A percentile compares a stretch with the other conserved stretches of the same genome.
Evolutionary conservation across 208 protist species (phyloP).

Genomic region (Trichomonas gallinae): DNA sequence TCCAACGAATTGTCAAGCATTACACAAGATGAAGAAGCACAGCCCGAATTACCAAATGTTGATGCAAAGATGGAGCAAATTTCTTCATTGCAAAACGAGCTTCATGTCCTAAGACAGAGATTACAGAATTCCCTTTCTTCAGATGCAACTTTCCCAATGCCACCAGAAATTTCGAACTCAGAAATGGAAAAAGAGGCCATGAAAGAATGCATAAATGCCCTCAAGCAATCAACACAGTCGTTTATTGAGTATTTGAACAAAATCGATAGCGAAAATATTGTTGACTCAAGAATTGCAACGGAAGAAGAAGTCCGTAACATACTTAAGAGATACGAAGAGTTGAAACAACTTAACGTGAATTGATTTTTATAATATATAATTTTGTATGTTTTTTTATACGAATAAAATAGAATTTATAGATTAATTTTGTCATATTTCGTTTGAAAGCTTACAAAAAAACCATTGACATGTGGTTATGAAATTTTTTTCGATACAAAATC

Average conservation of each 20-base stretch:
- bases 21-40: background rate
- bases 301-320: background rate
- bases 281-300: background rate
- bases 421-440: background rate
- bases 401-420: background rate
- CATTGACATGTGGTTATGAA: no score
- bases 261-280: background rate
- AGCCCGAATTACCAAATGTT: background rate
- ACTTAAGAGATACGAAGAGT: background rate
- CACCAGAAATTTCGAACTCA: background rate
- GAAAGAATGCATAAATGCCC: background rate
- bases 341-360: background rate
- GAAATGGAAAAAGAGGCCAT: background rate
- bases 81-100: background rate
- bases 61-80: background rate
- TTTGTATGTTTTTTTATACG: background rate
- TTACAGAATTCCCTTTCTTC: background rate
- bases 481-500: no score
- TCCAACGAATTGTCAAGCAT: background rate
- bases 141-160: background rate
- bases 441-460: no score
- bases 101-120: background rate
- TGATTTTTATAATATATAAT: background rate
- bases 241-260: background rate
- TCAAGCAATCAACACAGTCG: background rate